Evolutionary conservation across 345 rosid genomes (phyloP).

Genomic region (Dipteronia sinensis): DNA sequence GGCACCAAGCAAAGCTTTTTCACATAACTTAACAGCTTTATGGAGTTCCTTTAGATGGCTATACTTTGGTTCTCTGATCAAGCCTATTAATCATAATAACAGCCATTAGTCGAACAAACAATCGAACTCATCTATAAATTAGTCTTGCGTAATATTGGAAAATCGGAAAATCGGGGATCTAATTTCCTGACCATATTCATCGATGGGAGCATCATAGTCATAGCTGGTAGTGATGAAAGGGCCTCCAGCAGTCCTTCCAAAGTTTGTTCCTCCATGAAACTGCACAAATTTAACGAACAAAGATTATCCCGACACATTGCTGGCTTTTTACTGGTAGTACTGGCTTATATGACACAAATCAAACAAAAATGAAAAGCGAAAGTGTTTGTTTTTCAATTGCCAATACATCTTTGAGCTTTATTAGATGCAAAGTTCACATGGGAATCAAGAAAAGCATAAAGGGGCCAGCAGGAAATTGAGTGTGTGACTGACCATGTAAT

Average conservation of each 20-base stretch:
- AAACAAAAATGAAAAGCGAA: neutral
- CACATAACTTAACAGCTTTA: slow-evolving; percentile 68
- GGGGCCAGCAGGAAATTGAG: neutral
- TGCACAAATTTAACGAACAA: slow-evolving; percentile 23
- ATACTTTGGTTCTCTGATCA: slow-evolving; percentile 80
- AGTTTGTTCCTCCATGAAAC: slow-evolving; percentile 83
- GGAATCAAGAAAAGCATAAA: slow-evolving; percentile 26
- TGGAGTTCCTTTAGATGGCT: slow-evolving; percentile 78
- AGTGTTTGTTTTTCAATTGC: neutral
- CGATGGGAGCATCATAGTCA: slow-evolving; percentile 76
- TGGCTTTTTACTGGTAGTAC: neutral
- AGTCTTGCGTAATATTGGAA: neutral
- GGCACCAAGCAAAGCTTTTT: slow-evolving; percentile 54
- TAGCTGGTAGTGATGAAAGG: slow-evolving; percentile 72
- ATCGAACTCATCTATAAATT: neutral
- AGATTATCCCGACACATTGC: neutral
- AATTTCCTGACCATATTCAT: slow-evolving; percentile 60
- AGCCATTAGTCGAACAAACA: neutral
- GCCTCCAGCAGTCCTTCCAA: slow-evolving; percentile 74
- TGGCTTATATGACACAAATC: neutral
- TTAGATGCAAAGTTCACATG: slow-evolving; percentile 22
- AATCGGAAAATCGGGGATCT: neutral
- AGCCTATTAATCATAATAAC: slow-evolving; percentile 40
- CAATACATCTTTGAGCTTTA: neutral
- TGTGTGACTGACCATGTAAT: slow-evolving; percentile 59